Evolutionary conservation across 2,329 filamentous ascomycete genomes (phyloP).

Genomic region (Penicillium sp.): DNA sequence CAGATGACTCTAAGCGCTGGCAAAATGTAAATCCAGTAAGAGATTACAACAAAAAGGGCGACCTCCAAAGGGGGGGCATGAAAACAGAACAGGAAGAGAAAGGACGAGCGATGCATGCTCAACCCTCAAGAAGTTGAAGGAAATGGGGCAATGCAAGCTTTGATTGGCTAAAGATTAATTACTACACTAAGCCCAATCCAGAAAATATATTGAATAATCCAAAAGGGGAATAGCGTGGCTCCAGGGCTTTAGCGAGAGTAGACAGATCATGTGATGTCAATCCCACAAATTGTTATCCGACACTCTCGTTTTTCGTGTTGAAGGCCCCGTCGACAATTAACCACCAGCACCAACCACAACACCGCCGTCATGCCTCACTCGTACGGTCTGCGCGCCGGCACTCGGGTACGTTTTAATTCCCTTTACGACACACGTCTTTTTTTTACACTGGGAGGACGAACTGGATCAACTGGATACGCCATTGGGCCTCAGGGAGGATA

Average conservation of each 20-base stretch:
- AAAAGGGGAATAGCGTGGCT: neutral
- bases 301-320: slow-evolving; percentile 12
- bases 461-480: slow-evolving; percentile 3
- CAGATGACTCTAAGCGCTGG: neutral
- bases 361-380: slow-evolving; percentile 72
- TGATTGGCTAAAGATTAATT: neutral
- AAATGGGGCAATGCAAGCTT: neutral
- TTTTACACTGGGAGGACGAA: neutral
- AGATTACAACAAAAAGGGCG: neutral
- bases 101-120: neutral
- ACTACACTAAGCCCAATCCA: neutral
- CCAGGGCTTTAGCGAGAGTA: slow-evolving; percentile 16
- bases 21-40: too few relatives aligned
- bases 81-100: neutral
- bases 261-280: slow-evolving; percentile 10
- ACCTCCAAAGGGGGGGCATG: too few relatives aligned
- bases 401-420: slow-evolving; percentile 55
- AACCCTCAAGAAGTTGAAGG: neutral
- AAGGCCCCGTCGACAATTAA: slow-evolving; percentile 30
- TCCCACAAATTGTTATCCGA: slow-evolving; percentile 7
- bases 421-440: slow-evolving; percentile 5
- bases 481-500: slow-evolving; percentile 16
- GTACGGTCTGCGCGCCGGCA: slow-evolving; percentile 76
- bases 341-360: slow-evolving; percentile 38
- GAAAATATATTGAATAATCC: neutral